Base-by-base conservation (phyloP, 2,329 filamentous ascomycete genomes). In the Sarocladium strictum region DNA sequence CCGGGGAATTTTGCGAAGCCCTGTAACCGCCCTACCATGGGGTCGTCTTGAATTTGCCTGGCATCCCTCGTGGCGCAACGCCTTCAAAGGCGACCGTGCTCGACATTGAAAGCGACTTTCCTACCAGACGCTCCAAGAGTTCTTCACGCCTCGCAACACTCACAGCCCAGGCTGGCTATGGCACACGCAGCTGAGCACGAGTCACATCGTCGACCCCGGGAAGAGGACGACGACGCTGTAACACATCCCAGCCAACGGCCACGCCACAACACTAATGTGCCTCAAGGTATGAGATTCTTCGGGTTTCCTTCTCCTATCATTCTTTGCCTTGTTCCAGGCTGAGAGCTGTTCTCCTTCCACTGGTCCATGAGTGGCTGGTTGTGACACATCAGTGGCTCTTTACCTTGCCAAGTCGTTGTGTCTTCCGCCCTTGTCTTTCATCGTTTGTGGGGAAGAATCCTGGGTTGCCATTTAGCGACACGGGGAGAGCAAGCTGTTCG, bases 181-280 rank as follows among this genome's bases (percentile, higher is more conserved):
- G 23, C 43, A 32, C 43, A 49, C 17, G 24, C 23, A 6, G 9
- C 10, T 10, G 43, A 49, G 11, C 43, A 49, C 21, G 43, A 49
- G 17, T 27, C 43, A 29, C 43, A 49, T 49, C 43, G 43, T 49
- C 43, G 43, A 49, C 5, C 43, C 17, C 23, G 43, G 17, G 43
- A 49, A 17, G 43, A 49, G 3, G 43, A 49, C 23, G 43, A 49
- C 43, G 43, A 49, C 23, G 4, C 26, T 15, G 14, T 3, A 3
- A 14, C 43, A 10, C 43, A 49, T n/a, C 43, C 43, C 14, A 49
- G 43, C 43, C 43, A 49, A 49, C 43, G 43, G 10, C 43, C 43
- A 49, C 43, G 43, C 14, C 43, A 49, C 26, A 49, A 49, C 24
- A 49, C 43, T 10, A 49, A 49, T 19, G 24, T 32, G 11, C 43